Percentiles rank a stretch among this genome's conserved stretches.
These are phyloP conservation scores for Balakata baccata DNA, from an alignment of 345 rosid species.

Conservation along the genomic window DNA sequence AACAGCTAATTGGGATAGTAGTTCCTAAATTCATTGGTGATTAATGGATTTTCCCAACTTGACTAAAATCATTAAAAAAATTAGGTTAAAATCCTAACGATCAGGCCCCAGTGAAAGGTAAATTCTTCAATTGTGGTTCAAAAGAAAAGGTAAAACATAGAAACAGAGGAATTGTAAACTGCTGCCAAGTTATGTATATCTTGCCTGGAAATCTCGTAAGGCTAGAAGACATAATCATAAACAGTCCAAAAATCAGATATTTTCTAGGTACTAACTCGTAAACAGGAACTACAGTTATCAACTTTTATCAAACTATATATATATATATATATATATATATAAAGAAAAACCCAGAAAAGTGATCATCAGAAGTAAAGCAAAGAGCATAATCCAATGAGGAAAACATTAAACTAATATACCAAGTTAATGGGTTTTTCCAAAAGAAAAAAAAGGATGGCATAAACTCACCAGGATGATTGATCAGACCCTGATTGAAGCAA, in stretches of 20 bases:
- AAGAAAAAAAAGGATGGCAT: neutral
- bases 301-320: neutral
- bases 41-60: neutral
- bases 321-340: too few relatives aligned
- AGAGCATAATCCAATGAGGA: neutral
- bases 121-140: neutral
- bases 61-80: neutral
- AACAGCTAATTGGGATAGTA: neutral
- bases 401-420: neutral
- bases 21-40: neutral
- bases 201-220: too few relatives aligned
- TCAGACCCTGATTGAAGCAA: neutral
- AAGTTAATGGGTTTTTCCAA: neutral
- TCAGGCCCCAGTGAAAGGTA: neutral
- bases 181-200: neutral
- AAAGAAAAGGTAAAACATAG: neutral
- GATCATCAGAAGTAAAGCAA: neutral
- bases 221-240: too few relatives aligned
- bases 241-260: neutral
- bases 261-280: neutral
- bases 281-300: constrained; percentile 1
- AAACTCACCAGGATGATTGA: constrained; percentile 8
- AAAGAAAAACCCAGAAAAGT: neutral
- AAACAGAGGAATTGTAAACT: neutral
- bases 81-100: too few relatives aligned